A percentile compares a stretch with the other conserved stretches of the same genome.
These are phyloP conservation scores for Euphorbia tirucalli DNA, from an alignment of 345 rosid species.

Conservation along the genomic window DNA sequence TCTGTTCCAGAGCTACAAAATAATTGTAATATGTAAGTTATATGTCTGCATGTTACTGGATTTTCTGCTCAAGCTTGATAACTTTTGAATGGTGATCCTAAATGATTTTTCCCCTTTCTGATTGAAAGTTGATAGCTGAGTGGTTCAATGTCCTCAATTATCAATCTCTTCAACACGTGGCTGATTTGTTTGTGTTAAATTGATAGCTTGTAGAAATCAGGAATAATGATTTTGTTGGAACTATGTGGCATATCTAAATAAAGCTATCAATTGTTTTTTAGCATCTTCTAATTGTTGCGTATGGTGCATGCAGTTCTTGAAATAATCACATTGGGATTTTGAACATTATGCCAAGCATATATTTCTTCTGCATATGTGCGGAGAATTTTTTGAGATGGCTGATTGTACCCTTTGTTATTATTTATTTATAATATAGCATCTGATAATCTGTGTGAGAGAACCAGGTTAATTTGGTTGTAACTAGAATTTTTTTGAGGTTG, in stretches of 20 bases:
- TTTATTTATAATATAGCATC: neutral
- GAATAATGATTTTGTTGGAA: neutral
- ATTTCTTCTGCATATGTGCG: too few relatives aligned
- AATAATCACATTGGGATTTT: neutral
- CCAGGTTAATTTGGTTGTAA: neutral
- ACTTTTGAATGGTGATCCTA: neutral
- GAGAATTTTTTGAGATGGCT: neutral
- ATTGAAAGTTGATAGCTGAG: neutral
- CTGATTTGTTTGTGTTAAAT: neutral
- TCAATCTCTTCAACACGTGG: neutral
- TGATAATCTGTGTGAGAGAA: neutral
- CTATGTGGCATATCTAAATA: neutral
- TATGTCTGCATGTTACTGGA: neutral
- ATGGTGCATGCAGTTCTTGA: neutral
- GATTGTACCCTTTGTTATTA: neutral
- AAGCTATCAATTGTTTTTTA: neutral
- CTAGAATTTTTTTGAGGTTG: neutral
- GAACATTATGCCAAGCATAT: too few relatives aligned
- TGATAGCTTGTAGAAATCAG: neutral
- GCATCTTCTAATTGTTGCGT: neutral
- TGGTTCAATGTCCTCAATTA: neutral
- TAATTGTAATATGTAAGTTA: conserved; percentile 82
- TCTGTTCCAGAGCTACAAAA: conserved; percentile 78
- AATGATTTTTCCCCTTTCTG: neutral
- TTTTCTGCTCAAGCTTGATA: neutral